A percentile compares a stretch with the other conserved stretches of the same genome.
phyloP scores from a whole-genome alignment of 768 basidiomycete genomes.

The Artomyces pyxidatus region DNA sequence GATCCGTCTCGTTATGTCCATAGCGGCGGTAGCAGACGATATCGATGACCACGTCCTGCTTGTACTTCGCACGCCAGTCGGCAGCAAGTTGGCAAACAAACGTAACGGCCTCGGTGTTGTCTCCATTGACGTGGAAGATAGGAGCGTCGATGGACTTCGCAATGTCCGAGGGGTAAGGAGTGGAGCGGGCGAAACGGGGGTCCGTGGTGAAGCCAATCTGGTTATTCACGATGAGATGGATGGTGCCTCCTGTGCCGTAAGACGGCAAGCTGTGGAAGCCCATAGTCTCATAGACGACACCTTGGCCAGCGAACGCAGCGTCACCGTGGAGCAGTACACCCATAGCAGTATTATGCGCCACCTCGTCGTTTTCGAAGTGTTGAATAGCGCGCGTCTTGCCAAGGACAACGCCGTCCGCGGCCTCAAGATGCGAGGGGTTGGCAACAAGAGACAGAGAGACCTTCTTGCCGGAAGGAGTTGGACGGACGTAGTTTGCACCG shows the following conservation, averaged over 20 bases:
- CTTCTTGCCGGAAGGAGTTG: slow-evolving; percentile 96
- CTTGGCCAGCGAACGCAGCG: slow-evolving; percentile 97
- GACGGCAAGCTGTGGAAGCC: slow-evolving; percentile 92
- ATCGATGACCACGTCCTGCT: slow-evolving; percentile 97
- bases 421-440: slow-evolving; percentile 97
- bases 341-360: slow-evolving; percentile 80
- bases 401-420: slow-evolving; percentile 95
- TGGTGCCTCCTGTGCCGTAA: slow-evolving; percentile 97
- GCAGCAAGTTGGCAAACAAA: slow-evolving; percentile 98
- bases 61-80: slow-evolving; percentile 96
- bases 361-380: slow-evolving; percentile 86
- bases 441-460: slow-evolving; percentile 96
- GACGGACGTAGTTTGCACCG: slow-evolving; percentile 97
- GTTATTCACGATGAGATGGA: slow-evolving; percentile 98
- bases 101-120: slow-evolving; percentile 96
- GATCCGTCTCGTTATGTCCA: slow-evolving; percentile 99
- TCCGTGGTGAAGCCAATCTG: slow-evolving; percentile 99
- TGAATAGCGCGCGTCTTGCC: slow-evolving; percentile 98
- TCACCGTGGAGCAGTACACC: slow-evolving; percentile 94
- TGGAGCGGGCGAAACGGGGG: slow-evolving; percentile 94
- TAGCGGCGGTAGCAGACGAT: slow-evolving; percentile 98
- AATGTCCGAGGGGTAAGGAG: slow-evolving; percentile 95
- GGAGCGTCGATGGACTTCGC: slow-evolving; percentile 98
- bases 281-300: slow-evolving; percentile 98
- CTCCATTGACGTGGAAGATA: slow-evolving; percentile 99